Evolutionary conservation across 2,329 filamentous ascomycete species (phyloP).

Genomic region (Colletotrichum shisoi): DNA sequence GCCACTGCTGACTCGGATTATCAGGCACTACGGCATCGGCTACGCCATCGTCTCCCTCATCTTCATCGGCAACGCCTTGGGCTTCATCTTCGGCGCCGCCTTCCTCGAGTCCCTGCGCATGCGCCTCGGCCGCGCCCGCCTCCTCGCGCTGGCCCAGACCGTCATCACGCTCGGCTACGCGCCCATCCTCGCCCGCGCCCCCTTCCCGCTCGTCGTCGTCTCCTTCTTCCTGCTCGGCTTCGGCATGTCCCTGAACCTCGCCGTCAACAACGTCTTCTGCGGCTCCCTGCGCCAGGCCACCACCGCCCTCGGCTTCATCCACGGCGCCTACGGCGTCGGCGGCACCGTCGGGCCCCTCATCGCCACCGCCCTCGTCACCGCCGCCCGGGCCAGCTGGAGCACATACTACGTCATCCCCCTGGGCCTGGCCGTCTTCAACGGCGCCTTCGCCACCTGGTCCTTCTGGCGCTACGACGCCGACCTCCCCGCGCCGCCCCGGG

Average conservation of each 20-base stretch:
- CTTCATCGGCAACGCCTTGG: constrained; percentile 79
- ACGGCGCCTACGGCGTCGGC: constrained; percentile 73
- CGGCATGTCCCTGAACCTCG: constrained; percentile 63
- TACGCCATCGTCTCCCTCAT: constrained; percentile 83
- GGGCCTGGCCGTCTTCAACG: constrained; percentile 63
- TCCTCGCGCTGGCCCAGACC: constrained; percentile 66
- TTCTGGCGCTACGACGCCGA: constrained; percentile 77
- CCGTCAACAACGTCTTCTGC: constrained; percentile 67
- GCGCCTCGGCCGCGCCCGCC: constrained; percentile 70
- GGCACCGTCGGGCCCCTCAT: constrained; percentile 74
- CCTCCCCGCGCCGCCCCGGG: constrained; percentile 31
- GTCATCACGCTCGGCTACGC: constrained; percentile 69
- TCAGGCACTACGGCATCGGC: constrained; percentile 72
- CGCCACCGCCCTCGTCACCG: constrained; percentile 75
- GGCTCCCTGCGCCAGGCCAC: constrained; percentile 63
- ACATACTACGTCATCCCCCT: constrained; percentile 76
- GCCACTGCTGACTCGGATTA: background rate
- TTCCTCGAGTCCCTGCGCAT: constrained; percentile 70
- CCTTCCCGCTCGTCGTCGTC: constrained; percentile 72
- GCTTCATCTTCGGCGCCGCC: constrained; percentile 77
- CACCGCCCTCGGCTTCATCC: constrained; percentile 66
- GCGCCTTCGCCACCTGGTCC: constrained; percentile 68
- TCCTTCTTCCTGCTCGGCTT: constrained; percentile 74
- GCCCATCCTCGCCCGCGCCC: constrained; percentile 71
- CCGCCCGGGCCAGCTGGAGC: constrained; percentile 68